A percentile compares a stretch with the other conserved stretches of the same genome.
Evolutionary conservation across 2,329 filamentous ascomycete genomes (phyloP).

Genomic region (Ophiostoma angusticollis): DNA sequence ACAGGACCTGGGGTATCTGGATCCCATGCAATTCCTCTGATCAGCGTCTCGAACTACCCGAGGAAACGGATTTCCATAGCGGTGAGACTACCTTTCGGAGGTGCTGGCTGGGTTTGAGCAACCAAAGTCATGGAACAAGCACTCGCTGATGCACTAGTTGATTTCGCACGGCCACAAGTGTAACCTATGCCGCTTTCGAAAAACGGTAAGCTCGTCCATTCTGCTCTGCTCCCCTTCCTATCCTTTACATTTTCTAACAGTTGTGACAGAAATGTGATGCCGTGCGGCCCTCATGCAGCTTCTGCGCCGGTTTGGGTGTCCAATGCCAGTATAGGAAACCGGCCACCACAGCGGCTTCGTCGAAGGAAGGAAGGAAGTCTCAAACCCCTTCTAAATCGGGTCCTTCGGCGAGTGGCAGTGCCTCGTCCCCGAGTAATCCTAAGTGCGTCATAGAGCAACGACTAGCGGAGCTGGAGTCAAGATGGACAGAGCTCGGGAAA

Average conservation of each 20-base stretch:
- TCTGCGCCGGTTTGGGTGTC: conserved; percentile 9
- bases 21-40: background rate
- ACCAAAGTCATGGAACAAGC: background rate
- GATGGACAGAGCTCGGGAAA: conserved; percentile 4
- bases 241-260: background rate
- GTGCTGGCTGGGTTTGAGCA: background rate
- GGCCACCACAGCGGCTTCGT: background rate
- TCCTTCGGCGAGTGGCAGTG: background rate
- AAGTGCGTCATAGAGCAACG: conserved; percentile 1
- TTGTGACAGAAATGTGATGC: conserved; percentile 10
- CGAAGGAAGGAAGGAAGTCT: background rate
- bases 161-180: conserved; percentile 1
- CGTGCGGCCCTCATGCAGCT: conserved; percentile 9
- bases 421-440: background rate
- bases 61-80: conserved; percentile 8
- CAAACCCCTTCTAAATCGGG: background rate
- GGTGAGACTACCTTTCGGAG: background rate
- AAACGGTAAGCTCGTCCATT: conserved; percentile 5
- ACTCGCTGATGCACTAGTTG: background rate
- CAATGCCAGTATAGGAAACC: conserved; percentile 12
- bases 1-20: background rate
- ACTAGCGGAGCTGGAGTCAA: conserved; percentile 4
- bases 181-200: conserved; percentile 9
- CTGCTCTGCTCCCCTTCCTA: background rate
- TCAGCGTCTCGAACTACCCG: conserved; percentile 9